Evolutionary conservation across 1,284 basidiomycete species (phyloP).

Genomic region (Fomitopsis betulina): DNA sequence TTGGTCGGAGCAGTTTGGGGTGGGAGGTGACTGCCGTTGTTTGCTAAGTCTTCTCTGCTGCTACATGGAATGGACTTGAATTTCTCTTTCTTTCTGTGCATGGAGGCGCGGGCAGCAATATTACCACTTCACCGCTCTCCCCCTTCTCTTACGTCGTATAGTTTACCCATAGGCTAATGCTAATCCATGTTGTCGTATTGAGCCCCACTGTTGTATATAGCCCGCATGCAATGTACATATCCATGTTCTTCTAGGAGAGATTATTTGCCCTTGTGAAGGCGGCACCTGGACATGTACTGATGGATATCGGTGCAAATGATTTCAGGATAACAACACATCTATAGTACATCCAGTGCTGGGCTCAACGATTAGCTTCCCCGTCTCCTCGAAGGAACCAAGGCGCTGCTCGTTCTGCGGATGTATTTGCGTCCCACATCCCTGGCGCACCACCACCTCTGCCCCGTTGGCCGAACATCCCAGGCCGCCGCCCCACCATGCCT

Average conservation of each 20-base stretch:
- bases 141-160: background rate
- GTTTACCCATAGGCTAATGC: background rate
- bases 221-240: constrained; percentile 1
- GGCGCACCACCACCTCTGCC: constrained; percentile 21
- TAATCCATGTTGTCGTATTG: background rate
- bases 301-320: background rate
- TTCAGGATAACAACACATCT: background rate
- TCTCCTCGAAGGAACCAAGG: constrained; percentile 7
- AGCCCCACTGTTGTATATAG: background rate
- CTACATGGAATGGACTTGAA: background rate
- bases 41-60: constrained; percentile 1
- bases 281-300: no score
- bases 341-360: background rate
- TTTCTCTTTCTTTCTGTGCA: background rate
- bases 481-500: constrained; percentile 24
- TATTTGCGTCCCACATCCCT: constrained; percentile 13
- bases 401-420: constrained; percentile 13
- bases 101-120: background rate
- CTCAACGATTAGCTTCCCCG: constrained; percentile 11
- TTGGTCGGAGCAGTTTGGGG: constrained; percentile 47
- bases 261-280: background rate
- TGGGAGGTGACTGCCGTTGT: constrained; percentile 23
- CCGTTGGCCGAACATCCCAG: constrained; percentile 29
- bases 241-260: background rate
- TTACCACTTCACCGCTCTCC: background rate